Conservation (phyloP, 371 early-diverging fungal genomes). For the Choanephora cucurbitarum region DNA sequence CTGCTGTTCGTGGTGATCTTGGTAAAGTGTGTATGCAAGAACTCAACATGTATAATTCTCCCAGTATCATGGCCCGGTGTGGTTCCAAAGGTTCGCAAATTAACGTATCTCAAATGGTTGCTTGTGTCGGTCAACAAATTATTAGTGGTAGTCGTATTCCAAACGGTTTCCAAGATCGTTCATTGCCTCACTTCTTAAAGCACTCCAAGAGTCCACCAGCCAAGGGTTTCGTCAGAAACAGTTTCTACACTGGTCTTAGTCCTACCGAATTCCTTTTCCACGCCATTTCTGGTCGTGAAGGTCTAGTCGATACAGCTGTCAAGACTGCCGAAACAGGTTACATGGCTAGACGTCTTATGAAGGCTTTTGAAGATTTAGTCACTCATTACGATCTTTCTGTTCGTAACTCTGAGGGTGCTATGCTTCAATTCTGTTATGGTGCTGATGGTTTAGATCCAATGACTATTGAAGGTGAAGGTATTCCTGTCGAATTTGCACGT, state of each 20-base stretch:
- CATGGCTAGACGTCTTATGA: slow-evolving; percentile 99
- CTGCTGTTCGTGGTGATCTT: slow-evolving; percentile 94
- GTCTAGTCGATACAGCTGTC: slow-evolving; percentile 99
- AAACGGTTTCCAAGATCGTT: slow-evolving; percentile 96
- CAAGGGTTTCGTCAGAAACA: slow-evolving; percentile 98
- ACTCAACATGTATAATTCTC: slow-evolving; percentile 94
- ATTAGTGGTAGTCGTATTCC: slow-evolving; percentile 97
- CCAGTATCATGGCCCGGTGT: slow-evolving; percentile 98
- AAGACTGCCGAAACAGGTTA: slow-evolving; percentile 99
- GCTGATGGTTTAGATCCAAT: slow-evolving; percentile 98
- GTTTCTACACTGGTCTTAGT: slow-evolving; percentile 95
- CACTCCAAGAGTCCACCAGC: slow-evolving; percentile 89
- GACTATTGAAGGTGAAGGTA: slow-evolving; percentile 90
- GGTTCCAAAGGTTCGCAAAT: slow-evolving; percentile 78
- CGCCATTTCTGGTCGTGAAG: slow-evolving; percentile 99
- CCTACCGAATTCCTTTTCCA: slow-evolving; percentile 99
- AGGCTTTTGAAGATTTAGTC: slow-evolving; percentile 97
- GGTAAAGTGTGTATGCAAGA: slow-evolving; percentile 95
- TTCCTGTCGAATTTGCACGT: slow-evolving; percentile 88
- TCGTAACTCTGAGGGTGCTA: slow-evolving; percentile 89
- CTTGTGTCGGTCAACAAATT: slow-evolving; percentile 99
- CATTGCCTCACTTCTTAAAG: slow-evolving; percentile 96
- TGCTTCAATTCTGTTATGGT: slow-evolving; percentile 98
- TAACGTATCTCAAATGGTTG: slow-evolving; percentile 99
- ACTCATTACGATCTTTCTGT: slow-evolving; percentile 97